phyloP scores from a whole-genome alignment of 2,329 filamentous ascomycete species.

The Pyricularia pennisetigena region DNA sequence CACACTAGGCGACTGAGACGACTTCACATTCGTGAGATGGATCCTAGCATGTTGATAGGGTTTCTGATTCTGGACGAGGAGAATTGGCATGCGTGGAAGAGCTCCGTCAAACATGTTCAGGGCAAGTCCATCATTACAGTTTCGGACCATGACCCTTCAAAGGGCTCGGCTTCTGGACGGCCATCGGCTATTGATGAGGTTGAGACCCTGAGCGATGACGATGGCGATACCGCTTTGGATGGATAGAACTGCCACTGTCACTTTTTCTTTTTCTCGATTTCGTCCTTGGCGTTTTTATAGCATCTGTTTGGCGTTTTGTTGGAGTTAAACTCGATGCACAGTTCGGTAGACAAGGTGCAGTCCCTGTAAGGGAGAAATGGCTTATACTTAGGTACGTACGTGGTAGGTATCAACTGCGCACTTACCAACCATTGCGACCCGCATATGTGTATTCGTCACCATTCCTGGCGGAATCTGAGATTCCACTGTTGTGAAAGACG shows the following conservation, averaged over 20 bases:
- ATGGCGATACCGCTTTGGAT: slow-evolving; percentile 29
- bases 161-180: slow-evolving; percentile 45
- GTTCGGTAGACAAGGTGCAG: not conserved
- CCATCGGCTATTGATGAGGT: slow-evolving; percentile 80
- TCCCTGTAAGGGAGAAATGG: not conserved
- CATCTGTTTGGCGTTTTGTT: slow-evolving; percentile 2
- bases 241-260: not conserved
- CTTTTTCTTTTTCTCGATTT: not conserved
- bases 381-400: not conserved
- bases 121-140: slow-evolving; percentile 84
- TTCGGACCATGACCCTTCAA: slow-evolving; percentile 56
- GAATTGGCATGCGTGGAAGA: slow-evolving; percentile 79
- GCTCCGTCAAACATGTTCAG: slow-evolving; percentile 61
- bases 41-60: slow-evolving; percentile 94
- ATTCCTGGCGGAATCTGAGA: not conserved
- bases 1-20: slow-evolving; percentile 79
- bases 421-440: not conserved
- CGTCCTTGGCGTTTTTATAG: not conserved
- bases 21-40: slow-evolving; percentile 84
- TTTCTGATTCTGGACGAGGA: slow-evolving; percentile 76
- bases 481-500: not conserved
- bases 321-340: not conserved
- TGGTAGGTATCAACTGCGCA: not conserved
- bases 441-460: not conserved
- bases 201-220: slow-evolving; percentile 71